A percentile compares a stretch with the other conserved stretches of the same genome.
Evolutionary conservation across 1,139 yeast species (phyloP).

Genomic region (Blastobotrys proliferans): DNA sequence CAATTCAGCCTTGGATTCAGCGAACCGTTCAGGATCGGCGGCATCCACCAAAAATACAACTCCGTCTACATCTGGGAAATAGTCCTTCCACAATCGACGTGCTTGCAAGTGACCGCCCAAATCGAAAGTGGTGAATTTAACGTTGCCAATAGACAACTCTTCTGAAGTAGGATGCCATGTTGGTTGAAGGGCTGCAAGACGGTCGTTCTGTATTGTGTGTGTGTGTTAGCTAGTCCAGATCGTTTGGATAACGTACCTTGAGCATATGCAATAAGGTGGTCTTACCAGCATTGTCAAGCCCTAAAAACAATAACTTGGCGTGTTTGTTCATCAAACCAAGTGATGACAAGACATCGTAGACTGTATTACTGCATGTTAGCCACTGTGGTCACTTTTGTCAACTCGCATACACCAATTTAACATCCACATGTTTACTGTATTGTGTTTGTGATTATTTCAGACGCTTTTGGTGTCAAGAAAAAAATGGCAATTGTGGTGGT

Average conservation of each 20-base stretch:
- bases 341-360: constrained; percentile 90
- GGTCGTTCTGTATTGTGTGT: constrained; percentile 59
- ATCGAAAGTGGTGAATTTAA: constrained; percentile 95
- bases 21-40: constrained; percentile 92
- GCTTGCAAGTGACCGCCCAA: constrained; percentile 99
- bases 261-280: constrained; percentile 96
- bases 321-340: constrained; percentile 97
- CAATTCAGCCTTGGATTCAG: constrained; percentile 90
- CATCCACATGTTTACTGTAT: constrained; percentile 44
- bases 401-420: constrained; percentile 51
- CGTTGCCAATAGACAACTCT: constrained; percentile 94
- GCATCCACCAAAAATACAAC: constrained; percentile 96
- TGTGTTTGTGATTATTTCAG: background rate
- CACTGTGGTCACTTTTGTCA: background rate
- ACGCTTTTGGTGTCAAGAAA: background rate
- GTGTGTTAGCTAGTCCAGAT: constrained; percentile 2
- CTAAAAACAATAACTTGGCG: constrained; percentile 91
- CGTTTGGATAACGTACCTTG: constrained; percentile 38
- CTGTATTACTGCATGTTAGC: constrained; percentile 29
- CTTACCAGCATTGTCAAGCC: constrained; percentile 98
- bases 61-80: constrained; percentile 98
- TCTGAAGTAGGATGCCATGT: constrained; percentile 97
- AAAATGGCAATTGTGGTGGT: background rate
- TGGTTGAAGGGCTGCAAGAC: constrained; percentile 96
- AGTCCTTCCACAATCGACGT: constrained; percentile 98